Conservation (phyloP, 768 basidiomycete genomes). For the Terana coerulea region DNA sequence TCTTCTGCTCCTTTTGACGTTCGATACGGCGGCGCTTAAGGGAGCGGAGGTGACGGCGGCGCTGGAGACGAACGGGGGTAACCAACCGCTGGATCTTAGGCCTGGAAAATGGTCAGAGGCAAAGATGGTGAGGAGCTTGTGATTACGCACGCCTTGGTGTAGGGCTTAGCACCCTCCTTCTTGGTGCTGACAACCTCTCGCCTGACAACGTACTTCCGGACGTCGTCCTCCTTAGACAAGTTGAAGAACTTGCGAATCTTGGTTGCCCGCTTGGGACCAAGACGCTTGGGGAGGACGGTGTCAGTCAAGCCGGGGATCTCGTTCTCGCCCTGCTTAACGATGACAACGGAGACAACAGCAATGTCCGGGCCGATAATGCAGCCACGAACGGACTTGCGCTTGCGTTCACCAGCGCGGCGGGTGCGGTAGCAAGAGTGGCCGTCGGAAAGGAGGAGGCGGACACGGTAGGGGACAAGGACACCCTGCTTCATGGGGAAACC, state of each 20-base stretch:
- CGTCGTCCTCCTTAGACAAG: constrained; percentile 96
- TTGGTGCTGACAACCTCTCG: constrained; percentile 86
- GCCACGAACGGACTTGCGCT: constrained; percentile 97
- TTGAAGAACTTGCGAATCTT: constrained; percentile 99
- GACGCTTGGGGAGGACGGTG: constrained; percentile 86
- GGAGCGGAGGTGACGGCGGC: constrained; percentile 87
- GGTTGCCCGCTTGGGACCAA: constrained; percentile 96
- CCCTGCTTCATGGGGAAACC: constrained; percentile 99
- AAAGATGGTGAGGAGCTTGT: neutral
- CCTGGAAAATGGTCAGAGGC: constrained; percentile 32
- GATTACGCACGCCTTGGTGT: constrained; percentile 87
- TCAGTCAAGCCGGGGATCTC: constrained; percentile 94
- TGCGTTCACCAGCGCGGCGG: constrained; percentile 92
- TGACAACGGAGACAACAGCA: constrained; percentile 87
- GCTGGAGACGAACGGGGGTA: constrained; percentile 92
- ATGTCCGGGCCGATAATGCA: constrained; percentile 98
- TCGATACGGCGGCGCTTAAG: constrained; percentile 87
- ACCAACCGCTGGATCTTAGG: constrained; percentile 98
- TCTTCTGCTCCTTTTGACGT: constrained; percentile 91
- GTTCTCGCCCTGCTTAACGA: constrained; percentile 93
- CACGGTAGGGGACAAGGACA: constrained; percentile 92
- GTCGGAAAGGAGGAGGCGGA: constrained; percentile 87
- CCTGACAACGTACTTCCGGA: constrained; percentile 94
- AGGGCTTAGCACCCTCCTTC: constrained; percentile 89
- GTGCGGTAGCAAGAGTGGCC: constrained; percentile 98